Evolutionary conservation across 768 basidiomycete species (phyloP), one percentile per base, ranked within the genome.

Genomic region (Boletus huronensis): DNA sequence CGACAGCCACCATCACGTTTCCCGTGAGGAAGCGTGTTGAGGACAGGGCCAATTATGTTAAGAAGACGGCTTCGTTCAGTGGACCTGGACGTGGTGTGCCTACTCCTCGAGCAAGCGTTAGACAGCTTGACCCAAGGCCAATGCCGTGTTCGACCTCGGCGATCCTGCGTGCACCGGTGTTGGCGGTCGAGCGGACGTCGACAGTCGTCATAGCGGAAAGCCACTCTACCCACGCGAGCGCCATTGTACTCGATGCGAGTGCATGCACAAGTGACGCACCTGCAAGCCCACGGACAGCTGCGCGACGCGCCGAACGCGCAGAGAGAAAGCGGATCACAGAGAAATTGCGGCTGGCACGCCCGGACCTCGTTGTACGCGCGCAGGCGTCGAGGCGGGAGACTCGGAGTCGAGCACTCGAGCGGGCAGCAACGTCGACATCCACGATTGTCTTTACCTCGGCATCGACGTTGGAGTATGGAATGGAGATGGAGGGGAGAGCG

Each of bases 311-410:
- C 0, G 53, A 55, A 40, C 64, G 61, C 2, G 64, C 61, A 3
- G 54, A 66, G 41, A 58, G 66, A 36, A 58, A 53, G 23, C 56
- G 50, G 32, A 65, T 64, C 38, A 75, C 75, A 1, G 75, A 78
- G 35, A 75, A 73, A 32, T 66, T 83, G 16, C 72, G 75, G 5
- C 62, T 60, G 14, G 78, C 77, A 11, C 74, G 75, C 26, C 82
- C 81, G 3, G 73, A 77, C 50, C 70, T 75, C 8, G 73, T 76
- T 2, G 62, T 63, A 7, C 60, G 70, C 3, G 43, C 45, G 6
- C 71, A 67, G 48, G 60, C 66, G 10, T 67, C 68, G 14, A 63
- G 57, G 45, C 52, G 65, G 14, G 39, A 62, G 19, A 65, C 57
- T 16, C 17, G 19, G 52, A 59, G 10, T 46, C 29, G 26, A 8